These are phyloP conservation scores for Vanilla planifolia DNA, from an alignment of 106 monocot species.

Conservation along the genomic window DNA sequence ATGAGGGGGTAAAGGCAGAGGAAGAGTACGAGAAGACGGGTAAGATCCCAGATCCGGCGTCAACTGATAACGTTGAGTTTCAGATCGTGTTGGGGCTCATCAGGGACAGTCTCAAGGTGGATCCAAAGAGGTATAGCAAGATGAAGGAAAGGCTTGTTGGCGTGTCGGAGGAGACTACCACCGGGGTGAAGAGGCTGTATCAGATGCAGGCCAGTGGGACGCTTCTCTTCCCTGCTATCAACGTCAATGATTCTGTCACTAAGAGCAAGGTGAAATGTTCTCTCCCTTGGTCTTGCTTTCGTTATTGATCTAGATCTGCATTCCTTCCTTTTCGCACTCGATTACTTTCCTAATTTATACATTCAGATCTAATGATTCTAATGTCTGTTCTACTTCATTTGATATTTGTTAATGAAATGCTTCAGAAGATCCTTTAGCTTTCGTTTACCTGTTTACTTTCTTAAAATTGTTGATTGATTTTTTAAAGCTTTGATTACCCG, in stretches of 20 bases:
- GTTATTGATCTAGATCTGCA: neutral
- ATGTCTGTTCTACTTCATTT: too few relatives aligned
- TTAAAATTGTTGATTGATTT: too few relatives aligned
- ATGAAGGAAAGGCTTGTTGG: conserved; percentile 48
- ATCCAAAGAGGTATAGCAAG: conserved; percentile 30
- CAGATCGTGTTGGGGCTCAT: conserved; percentile 32
- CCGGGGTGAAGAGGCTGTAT: conserved; percentile 49
- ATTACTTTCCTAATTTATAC: too few relatives aligned
- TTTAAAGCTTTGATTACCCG: too few relatives aligned
- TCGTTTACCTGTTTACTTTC: too few relatives aligned
- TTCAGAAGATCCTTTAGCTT: too few relatives aligned
- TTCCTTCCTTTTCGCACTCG: too few relatives aligned
- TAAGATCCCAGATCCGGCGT: conserved; percentile 22
- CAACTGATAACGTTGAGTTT: conserved; percentile 31
- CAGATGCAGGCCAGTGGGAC: conserved; percentile 44
- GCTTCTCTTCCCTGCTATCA: conserved; percentile 50
- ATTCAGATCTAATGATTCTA: too few relatives aligned
- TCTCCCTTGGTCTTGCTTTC: neutral
- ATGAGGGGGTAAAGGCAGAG: conserved; percentile 27
- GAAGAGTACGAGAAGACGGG: conserved; percentile 30
- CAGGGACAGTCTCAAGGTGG: conserved; percentile 20
- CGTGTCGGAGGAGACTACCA: conserved; percentile 59
- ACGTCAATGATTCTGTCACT: conserved; percentile 63
- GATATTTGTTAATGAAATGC: too few relatives aligned
- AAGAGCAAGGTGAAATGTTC: conserved; percentile 49